Evolutionary conservation across 306 rosid species (phyloP).

Genomic region (Begonia fuchsioides): DNA sequence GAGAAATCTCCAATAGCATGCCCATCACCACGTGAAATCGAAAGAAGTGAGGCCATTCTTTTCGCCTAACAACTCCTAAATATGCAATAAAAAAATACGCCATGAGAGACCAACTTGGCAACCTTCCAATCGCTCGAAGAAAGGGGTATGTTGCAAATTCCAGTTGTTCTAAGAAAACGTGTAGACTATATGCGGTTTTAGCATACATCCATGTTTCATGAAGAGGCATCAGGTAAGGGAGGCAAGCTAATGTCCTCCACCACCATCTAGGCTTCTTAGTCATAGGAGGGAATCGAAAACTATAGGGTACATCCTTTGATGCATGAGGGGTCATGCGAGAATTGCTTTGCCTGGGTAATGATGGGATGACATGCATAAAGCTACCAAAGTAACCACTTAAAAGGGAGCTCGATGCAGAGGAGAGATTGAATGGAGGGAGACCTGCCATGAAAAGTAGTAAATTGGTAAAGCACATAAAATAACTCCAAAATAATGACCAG

Average conservation of each 20-base stretch:
- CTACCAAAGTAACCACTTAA: slow-evolving; percentile 43
- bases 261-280: slow-evolving; percentile 83
- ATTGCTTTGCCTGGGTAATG: slow-evolving; percentile 23
- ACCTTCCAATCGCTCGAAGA: slow-evolving; percentile 52
- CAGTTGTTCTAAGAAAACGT: slow-evolving; percentile 50
- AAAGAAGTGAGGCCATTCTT: slow-evolving; percentile 97
- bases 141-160: slow-evolving; percentile 69
- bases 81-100: slow-evolving; percentile 82
- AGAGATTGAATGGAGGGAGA: slow-evolving; percentile 28
- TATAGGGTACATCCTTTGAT: slow-evolving; percentile 56
- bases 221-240: slow-evolving; percentile 88
- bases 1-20: slow-evolving; percentile 77
- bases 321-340: slow-evolving; percentile 39
- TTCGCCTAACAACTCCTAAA: slow-evolving; percentile 86
- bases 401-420: slow-evolving; percentile 36
- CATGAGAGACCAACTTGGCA: slow-evolving; percentile 92
- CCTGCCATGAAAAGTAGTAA: slow-evolving; percentile 16
- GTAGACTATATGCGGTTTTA: slow-evolving; percentile 76
- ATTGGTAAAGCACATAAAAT: not conserved
- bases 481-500: not conserved
- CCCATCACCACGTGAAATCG: slow-evolving; percentile 89
- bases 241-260: slow-evolving; percentile 89
- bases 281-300: slow-evolving; percentile 86
- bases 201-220: slow-evolving; percentile 99
- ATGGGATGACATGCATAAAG: slow-evolving; percentile 29